Conservation (phyloP, 2,329 filamentous ascomycete genomes). For the Colletotrichum sp. region DNA sequence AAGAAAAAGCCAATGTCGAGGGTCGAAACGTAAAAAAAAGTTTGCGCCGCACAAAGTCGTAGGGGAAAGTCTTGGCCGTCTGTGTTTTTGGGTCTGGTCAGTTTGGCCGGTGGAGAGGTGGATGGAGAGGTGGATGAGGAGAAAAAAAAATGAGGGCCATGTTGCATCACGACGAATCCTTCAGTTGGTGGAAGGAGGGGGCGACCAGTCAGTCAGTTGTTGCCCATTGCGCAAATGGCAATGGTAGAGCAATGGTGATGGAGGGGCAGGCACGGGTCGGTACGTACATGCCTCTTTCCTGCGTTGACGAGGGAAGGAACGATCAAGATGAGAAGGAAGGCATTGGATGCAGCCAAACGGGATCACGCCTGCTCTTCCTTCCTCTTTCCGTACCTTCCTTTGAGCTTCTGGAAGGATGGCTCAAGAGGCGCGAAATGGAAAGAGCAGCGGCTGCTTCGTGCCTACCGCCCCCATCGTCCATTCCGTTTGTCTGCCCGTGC, state of each 20-base stretch:
- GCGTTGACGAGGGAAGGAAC: not conserved
- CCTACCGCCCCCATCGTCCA: not conserved
- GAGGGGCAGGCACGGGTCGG: not conserved
- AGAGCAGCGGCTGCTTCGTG: not conserved
- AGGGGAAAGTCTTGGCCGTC: conserved; percentile 14
- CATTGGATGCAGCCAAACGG: not conserved
- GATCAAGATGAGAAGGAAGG: no score
- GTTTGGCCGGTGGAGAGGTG: not conserved
- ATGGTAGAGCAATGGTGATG: not conserved
- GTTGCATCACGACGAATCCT: conserved; percentile 14
- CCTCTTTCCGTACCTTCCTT: not conserved
- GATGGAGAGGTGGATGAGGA: not conserved
- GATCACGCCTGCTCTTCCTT: not conserved
- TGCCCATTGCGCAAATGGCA: not conserved
- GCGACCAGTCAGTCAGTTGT: not conserved
- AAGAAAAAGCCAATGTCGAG: not conserved
- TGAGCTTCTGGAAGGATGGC: not conserved
- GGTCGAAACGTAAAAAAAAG: not conserved
- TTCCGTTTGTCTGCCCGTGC: not conserved
- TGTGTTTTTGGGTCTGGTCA: conserved; percentile 1
- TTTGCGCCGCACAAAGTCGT: not conserved
- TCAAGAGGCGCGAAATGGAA: not conserved
- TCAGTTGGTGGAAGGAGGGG: not conserved
- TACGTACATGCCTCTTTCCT: not conserved
- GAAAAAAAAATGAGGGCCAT: not conserved